phyloP scores from a whole-genome alignment of 345 rosid species.

The Syzygium aqueum region DNA sequence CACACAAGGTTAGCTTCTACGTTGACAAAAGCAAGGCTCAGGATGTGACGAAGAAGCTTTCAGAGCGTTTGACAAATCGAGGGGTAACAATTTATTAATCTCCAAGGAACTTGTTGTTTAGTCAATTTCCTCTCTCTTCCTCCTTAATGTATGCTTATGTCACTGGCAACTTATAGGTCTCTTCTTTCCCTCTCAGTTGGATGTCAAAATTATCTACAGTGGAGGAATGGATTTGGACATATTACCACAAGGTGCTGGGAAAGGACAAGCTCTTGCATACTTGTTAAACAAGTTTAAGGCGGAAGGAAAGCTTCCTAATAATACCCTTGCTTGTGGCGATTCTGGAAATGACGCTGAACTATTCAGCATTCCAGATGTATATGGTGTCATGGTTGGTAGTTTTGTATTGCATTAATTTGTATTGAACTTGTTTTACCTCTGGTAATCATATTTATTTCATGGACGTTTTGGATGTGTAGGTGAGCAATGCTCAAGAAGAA shows the following conservation, averaged over 20 bases:
- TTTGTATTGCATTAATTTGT: neutral
- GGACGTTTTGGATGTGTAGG: conserved; percentile 27
- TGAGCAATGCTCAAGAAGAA: conserved; percentile 98
- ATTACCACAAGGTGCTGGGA: conserved; percentile 93
- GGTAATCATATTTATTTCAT: neutral
- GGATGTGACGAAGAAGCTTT: conserved; percentile 45
- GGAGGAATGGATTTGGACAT: conserved; percentile 96
- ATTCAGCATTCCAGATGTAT: conserved; percentile 79
- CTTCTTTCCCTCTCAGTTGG: conserved; percentile 42
- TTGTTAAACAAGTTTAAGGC: conserved; percentile 61
- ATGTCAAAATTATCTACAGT: conserved; percentile 87
- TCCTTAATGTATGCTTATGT: neutral
- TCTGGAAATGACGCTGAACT: conserved; percentile 99
- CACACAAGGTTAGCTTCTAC: conserved; percentile 86
- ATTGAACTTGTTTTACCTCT: neutral
- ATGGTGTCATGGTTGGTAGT: conserved; percentile 85
- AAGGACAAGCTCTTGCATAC: conserved; percentile 97
- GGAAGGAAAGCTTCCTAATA: conserved; percentile 64
- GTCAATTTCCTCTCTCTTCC: neutral
- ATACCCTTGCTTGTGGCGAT: conserved; percentile 95
- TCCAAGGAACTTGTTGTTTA: neutral
- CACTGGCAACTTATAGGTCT: neutral
- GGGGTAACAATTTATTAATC: conserved; percentile 42
- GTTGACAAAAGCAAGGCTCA: conserved; percentile 81
- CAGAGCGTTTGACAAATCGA: conserved; percentile 43